Conservation (phyloP, 2,329 filamentous ascomycete species). For the Colletotrichum coccodes region DNA sequence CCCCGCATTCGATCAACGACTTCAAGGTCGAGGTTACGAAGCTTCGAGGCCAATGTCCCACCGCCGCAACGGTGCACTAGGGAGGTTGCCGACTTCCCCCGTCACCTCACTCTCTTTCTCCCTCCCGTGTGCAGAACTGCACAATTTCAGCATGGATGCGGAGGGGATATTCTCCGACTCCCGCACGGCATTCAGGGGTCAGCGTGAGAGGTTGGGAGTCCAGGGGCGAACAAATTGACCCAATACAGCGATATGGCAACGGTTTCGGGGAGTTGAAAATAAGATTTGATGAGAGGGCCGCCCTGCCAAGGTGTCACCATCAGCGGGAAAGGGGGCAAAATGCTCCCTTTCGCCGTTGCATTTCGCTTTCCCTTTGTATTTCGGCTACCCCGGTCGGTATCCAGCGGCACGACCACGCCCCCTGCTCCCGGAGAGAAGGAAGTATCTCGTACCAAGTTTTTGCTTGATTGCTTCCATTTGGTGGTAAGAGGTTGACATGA, state of each 20-base stretch:
- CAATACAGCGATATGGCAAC: background rate
- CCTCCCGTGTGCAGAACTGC: background rate
- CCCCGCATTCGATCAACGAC: conserved; percentile 4
- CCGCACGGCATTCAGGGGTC: conserved; percentile 10
- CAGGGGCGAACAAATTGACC: conserved; percentile 1
- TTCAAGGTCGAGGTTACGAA: background rate
- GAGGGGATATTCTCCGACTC: conserved; percentile 21
- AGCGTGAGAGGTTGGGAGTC: background rate
- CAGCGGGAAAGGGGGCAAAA: conserved; percentile 11
- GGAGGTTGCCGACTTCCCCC: conserved; percentile 10
- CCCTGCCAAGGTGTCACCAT: conserved; percentile 6
- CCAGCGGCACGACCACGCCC: conserved; percentile 1
- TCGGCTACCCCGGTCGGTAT: conserved; percentile 24
- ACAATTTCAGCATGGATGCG: conserved; percentile 5
- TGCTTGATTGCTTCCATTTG: conserved; percentile 8
- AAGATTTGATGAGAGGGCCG: conserved; percentile 15
- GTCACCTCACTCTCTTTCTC: background rate
- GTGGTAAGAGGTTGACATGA: background rate
- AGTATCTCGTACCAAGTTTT: conserved; percentile 7
- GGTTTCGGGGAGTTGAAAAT: background rate
- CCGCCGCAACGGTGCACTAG: conserved; percentile 1
- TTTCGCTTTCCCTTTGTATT: conserved; percentile 22
- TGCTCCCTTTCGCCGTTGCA: conserved; percentile 14
- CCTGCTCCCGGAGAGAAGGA: background rate
- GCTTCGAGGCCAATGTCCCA: conserved; percentile 12